Conservation (phyloP, 306 rosid species). For the Cajanus cajan region DNA sequence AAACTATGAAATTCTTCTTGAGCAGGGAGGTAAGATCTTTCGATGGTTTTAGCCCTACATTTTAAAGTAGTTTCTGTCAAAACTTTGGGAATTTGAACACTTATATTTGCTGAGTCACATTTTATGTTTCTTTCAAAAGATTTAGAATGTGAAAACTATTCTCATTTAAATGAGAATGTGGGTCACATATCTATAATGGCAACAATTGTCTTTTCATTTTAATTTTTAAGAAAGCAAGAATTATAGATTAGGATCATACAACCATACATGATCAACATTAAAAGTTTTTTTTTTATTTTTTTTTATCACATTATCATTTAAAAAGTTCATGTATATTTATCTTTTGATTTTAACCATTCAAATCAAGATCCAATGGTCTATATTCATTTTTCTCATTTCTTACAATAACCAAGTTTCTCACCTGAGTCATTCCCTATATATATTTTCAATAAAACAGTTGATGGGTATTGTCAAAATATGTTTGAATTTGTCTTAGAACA, state of each 20-base stretch:
- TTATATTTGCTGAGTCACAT: background rate
- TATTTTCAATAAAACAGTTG: background rate
- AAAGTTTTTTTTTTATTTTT: too few species aligned
- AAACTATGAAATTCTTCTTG: conserved; percentile 75
- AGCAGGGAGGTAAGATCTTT: conserved; percentile 80
- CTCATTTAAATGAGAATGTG: too few species aligned
- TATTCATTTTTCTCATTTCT: background rate
- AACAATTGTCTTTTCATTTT: too few species aligned
- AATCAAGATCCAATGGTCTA: background rate
- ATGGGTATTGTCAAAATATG: background rate
- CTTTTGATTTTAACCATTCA: background rate
- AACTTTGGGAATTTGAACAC: background rate
- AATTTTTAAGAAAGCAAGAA: too few species aligned
- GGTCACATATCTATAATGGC: too few species aligned
- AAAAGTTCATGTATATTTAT: background rate
- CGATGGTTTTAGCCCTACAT: background rate
- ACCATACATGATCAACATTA: too few species aligned
- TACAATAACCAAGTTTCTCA: background rate
- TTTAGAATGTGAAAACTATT: too few species aligned
- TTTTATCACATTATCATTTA: background rate
- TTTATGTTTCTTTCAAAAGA: background rate
- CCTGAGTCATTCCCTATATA: background rate
- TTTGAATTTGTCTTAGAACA: background rate
- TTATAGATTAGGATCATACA: too few species aligned
- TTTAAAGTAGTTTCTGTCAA: background rate